Evolutionary conservation across 1,284 basidiomycete species (phyloP), one percentile per base, ranked within the genome.

Genomic region (Cryptococcus maquisensis): DNA sequence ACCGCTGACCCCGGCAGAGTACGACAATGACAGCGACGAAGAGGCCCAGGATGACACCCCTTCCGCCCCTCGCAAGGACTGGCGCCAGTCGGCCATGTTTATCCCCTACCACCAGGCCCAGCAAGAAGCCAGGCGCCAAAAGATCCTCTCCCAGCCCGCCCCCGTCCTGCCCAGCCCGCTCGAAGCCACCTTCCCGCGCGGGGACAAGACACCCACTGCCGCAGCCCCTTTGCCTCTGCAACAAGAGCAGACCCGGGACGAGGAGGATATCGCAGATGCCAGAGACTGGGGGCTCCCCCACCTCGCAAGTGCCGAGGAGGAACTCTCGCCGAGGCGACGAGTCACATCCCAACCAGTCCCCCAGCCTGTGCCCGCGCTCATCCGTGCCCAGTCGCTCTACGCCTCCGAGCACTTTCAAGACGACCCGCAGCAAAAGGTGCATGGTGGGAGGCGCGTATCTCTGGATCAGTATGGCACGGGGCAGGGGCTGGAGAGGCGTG

Each of bases 71-170:
- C 47, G 58, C 59, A 55, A 28, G 4, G 41, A 49, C 36, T 66
- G 69, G 60, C 58, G 62, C 26, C 55, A 64, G 38, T 71, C 69
- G 13, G 73, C 69, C 23, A 66, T 75, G 12, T 72, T 75, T 56
- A 47, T 55, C n/a, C 61, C 60, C 10, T 62, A 64, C 37, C 56
- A 61, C 26, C 56, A 45, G 3, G 54, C 52, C 8, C 39, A 52
- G 45, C 43, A 52, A 36, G 49, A 45, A 36, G 54, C 48, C 18
- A 24, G 58, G 38, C 41, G 57, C 10, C 54, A 55, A 28, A 54
- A 48, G 49, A 62, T 48, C 45, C 49, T 47, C 24, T 53, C 43
- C 44, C 52, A 54, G 47, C 67, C 58, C 2, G 56, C 64, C 9
- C 60, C 55, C 8, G 37, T 42, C 24, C 38, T 51, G 26, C 54